Conservation (phyloP, 306 rosid genomes). For the Abrus pulchellus region DNA sequence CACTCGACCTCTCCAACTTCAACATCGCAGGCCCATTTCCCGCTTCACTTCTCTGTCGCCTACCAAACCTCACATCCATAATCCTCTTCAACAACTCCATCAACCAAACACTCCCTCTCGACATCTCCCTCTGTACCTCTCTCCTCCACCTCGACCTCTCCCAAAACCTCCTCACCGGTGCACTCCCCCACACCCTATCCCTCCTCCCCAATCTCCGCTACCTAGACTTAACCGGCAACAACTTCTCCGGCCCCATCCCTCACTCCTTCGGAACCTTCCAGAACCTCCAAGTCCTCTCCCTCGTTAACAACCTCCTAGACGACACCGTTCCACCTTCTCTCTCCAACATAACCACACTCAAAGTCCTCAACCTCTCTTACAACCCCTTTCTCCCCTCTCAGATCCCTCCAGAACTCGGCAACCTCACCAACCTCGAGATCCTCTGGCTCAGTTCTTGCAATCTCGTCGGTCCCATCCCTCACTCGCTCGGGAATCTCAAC, state of each 20-base stretch:
- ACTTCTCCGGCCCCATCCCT: slow-evolving; percentile 81
- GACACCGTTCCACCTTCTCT: slow-evolving; percentile 65
- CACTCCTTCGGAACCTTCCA: slow-evolving; percentile 61
- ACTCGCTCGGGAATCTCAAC: slow-evolving; percentile 64
- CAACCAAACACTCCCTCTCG: slow-evolving; percentile 63
- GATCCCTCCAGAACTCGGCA: slow-evolving; percentile 77
- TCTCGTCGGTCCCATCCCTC: slow-evolving; percentile 76
- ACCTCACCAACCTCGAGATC: slow-evolving; percentile 66
- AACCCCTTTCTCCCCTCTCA: slow-evolving; percentile 73
- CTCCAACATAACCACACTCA: slow-evolving; percentile 69
- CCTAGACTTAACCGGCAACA: slow-evolving; percentile 83
- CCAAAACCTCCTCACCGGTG: slow-evolving; percentile 83
- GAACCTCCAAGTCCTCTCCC: slow-evolving; percentile 72
- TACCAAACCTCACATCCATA: slow-evolving; percentile 61
- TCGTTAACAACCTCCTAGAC: slow-evolving; percentile 71
- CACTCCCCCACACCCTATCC: slow-evolving; percentile 66
- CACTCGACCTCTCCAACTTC: slow-evolving; percentile 67
- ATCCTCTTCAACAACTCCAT: slow-evolving; percentile 78
- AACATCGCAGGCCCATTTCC: slow-evolving; percentile 69
- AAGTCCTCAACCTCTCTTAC: slow-evolving; percentile 79
- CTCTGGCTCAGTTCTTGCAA: slow-evolving; percentile 79
- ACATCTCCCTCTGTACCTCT: slow-evolving; percentile 58
- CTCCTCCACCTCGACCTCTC: slow-evolving; percentile 78
- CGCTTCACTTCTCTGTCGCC: slow-evolving; percentile 68
- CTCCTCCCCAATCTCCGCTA: slow-evolving; percentile 61